phyloP scores from a whole-genome alignment of 2,329 filamentous ascomycete species.

The Neonectria neomacrospora region DNA sequence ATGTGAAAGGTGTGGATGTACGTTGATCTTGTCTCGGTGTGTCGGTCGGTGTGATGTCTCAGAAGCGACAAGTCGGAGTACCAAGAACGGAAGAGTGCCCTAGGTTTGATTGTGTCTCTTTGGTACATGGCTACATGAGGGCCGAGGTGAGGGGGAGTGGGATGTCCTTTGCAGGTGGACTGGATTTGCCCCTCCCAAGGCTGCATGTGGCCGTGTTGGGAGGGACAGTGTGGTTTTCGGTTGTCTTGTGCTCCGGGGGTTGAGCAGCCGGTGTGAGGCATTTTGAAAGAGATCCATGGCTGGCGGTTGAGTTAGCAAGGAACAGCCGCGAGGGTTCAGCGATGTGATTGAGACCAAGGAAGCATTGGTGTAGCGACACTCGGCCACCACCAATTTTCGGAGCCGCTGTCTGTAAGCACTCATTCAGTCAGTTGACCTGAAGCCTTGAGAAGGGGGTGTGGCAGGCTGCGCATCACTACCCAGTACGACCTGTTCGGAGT shows the following conservation, averaged over 20 bases:
- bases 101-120: conserved; percentile 20
- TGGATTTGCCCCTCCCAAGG: conserved; percentile 4
- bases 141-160: conserved; percentile 5
- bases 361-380: neutral
- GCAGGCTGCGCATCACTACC: conserved; percentile 1
- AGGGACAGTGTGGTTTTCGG: neutral
- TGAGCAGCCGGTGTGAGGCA: conserved; percentile 9
- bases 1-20: conserved; percentile 10
- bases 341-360: neutral
- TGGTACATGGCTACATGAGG: conserved; percentile 9
- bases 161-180: conserved; percentile 2
- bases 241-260: conserved; percentile 2
- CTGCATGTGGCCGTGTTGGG: conserved; percentile 24
- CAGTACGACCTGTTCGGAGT: conserved; percentile 8
- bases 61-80: neutral
- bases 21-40: conserved; percentile 17
- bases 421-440: neutral
- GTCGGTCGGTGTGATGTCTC: conserved; percentile 10
- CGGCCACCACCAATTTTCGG: neutral
- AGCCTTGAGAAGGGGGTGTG: neutral
- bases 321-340: neutral
- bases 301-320: neutral
- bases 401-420: neutral
- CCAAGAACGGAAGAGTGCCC: conserved; percentile 2
- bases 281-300: conserved; percentile 11